Base-by-base conservation (phyloP, 2,329 filamentous ascomycete genomes). In the Fusarium lateritium region DNA sequence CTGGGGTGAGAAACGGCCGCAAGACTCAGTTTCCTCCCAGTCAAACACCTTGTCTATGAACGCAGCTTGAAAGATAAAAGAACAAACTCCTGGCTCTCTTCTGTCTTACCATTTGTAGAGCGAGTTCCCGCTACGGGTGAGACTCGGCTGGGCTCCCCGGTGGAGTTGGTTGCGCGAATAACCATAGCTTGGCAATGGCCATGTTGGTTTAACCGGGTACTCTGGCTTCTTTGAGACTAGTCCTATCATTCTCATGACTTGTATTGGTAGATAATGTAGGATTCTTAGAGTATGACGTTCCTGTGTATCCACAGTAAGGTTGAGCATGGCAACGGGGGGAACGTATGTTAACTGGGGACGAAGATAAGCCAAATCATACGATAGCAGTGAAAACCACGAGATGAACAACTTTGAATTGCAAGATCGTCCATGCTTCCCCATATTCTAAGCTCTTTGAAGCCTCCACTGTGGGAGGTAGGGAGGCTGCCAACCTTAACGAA, bases 161-260 rank as follows among this genome's bases (percentile, higher is more conserved):
- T 7, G 14, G 17, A 36, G 28, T 31, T 43, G 21, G 19, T 24
- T 43, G 21, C 21, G 40, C 11, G 40, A 43, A 43, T 28, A 42
- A 21, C 19, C 26, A 15, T 28, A 36, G 14, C 26, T 56, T 42
- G 53, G 44, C 34, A 8, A 40, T 26, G 10, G 39, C 14, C 13
- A 43, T 11, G 14, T 43, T 43, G 14, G 8, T 21, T 40, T 9
- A 17, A 43, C 21, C 21, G 51, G 40, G 19, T 43, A 50, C 19
- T n/a, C 14, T 56, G 17, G 11, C 44, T 17, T 13, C 3, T 34
- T 50, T n/a, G 36, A 50, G 44, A 26, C 28, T 50, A 56, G 54
- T 40, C 42, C 26, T 42, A 36, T 56, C 17, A 14, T 34, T 40
- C 11, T 17, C 14, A 7, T 7, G 34, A 7, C 7, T 39, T 39